phyloP scores from a whole-genome alignment of 1,284 basidiomycete genomes.

The Pascua guehoae region DNA sequence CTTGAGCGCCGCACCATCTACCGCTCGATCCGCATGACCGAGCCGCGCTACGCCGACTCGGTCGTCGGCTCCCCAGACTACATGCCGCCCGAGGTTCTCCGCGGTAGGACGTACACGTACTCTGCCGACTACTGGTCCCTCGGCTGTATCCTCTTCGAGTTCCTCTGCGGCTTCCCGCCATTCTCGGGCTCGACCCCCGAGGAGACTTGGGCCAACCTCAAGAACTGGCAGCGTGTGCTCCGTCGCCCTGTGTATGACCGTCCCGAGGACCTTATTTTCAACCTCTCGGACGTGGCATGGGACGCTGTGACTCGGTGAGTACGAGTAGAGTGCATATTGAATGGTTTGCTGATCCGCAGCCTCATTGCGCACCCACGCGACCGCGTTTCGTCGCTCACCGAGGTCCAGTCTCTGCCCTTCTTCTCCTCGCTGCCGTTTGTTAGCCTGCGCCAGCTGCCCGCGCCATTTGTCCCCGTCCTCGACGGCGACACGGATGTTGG shows the following conservation, averaged over 20 bases:
- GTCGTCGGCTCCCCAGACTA: constrained; percentile 99
- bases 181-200: constrained; percentile 94
- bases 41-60: constrained; percentile 92
- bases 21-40: constrained; percentile 83
- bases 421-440: constrained; percentile 75
- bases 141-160: constrained; percentile 97
- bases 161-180: constrained; percentile 91
- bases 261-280: constrained; percentile 95
- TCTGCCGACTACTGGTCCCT: constrained; percentile 98
- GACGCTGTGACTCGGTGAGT: constrained; percentile 81
- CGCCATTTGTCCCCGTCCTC: constrained; percentile 93
- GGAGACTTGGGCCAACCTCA: constrained; percentile 98
- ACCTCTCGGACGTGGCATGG: constrained; percentile 91
- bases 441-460: constrained; percentile 68
- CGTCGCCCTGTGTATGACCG: constrained; percentile 91
- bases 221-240: constrained; percentile 93
- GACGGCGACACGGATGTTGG: constrained; percentile 95
- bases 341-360: constrained; percentile 50
- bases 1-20: constrained; percentile 94
- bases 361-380: constrained; percentile 71
- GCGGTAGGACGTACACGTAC: constrained; percentile 90
- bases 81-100: constrained; percentile 72
- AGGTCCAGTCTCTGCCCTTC: constrained; percentile 79
- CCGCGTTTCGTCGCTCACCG: constrained; percentile 69
- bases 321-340: neutral